phyloP scores from a whole-genome alignment of 768 basidiomycete genomes.

The Suillus subluteus region DNA sequence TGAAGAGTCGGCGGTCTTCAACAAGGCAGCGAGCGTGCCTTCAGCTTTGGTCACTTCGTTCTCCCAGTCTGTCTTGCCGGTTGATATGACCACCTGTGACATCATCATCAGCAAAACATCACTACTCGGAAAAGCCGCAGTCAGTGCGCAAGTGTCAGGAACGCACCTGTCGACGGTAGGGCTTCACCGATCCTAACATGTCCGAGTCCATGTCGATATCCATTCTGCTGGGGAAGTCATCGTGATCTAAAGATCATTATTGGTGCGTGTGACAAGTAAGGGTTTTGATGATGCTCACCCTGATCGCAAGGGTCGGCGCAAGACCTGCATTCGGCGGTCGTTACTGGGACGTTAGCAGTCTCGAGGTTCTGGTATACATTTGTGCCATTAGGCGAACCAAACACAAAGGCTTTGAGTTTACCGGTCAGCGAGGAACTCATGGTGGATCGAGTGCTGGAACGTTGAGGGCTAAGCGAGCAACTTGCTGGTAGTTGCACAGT shows the following conservation, averaged over 20 bases:
- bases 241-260: slow-evolving; percentile 54
- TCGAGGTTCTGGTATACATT: slow-evolving; percentile 54
- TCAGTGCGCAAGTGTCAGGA: not conserved
- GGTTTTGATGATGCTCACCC: slow-evolving; percentile 41
- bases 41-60: slow-evolving; percentile 73
- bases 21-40: slow-evolving; percentile 69
- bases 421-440: slow-evolving; percentile 28
- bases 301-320: slow-evolving; percentile 82
- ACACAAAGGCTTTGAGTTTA: slow-evolving; percentile 29
- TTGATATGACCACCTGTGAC: slow-evolving; percentile 81
- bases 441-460: slow-evolving; percentile 1
- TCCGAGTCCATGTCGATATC: slow-evolving; percentile 78
- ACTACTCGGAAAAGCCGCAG: not conserved
- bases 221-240: slow-evolving; percentile 73
- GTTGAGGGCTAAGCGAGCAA: too few relatives aligned
- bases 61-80: slow-evolving; percentile 89
- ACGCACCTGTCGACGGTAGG: slow-evolving; percentile 79
- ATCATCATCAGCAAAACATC: slow-evolving; percentile 6
- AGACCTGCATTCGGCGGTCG: slow-evolving; percentile 66
- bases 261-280: slow-evolving; percentile 34
- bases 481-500: too few relatives aligned
- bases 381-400: slow-evolving; percentile 34
- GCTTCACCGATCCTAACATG: slow-evolving; percentile 85
- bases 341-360: slow-evolving; percentile 64
- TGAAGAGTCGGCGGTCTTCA: slow-evolving; percentile 29